phyloP scores from a whole-genome alignment of 2,329 filamentous ascomycete species.

The Venturia nashicola region DNA sequence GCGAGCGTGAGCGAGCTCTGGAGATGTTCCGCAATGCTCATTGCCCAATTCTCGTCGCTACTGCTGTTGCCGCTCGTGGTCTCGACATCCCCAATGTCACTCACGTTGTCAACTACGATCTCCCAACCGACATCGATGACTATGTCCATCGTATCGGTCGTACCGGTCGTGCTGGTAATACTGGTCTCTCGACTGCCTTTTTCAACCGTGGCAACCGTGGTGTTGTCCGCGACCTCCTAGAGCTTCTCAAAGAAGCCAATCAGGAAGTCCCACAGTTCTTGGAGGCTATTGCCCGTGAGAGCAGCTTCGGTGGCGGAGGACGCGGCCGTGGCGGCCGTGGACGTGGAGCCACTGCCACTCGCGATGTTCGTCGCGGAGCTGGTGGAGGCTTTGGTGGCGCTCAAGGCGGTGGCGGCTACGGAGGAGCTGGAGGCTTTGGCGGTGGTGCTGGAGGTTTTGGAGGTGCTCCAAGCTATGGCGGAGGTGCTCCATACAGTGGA shows the following conservation, averaged over 20 bases:
- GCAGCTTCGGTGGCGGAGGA: constrained; percentile 57
- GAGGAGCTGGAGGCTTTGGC: constrained; percentile 24
- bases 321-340: constrained; percentile 58
- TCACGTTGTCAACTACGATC: constrained; percentile 97
- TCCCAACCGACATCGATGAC: constrained; percentile 97
- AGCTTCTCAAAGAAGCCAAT: constrained; percentile 98
- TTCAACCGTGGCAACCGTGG: constrained; percentile 99
- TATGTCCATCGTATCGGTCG: constrained; percentile 99
- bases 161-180: constrained; percentile 99
- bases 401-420: constrained; percentile 23
- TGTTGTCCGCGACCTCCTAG: constrained; percentile 89
- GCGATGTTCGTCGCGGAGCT: constrained; percentile 67
- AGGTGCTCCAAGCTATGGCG: constrained; percentile 30
- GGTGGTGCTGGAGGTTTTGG: constrained; percentile 31
- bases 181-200: constrained; percentile 94
- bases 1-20: constrained; percentile 93
- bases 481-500: constrained; percentile 46
- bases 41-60: constrained; percentile 93
- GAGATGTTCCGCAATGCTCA: constrained; percentile 95
- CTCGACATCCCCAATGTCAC: constrained; percentile 93
- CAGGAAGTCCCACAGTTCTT: constrained; percentile 91
- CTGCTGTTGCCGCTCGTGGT: constrained; percentile 80
- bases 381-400: constrained; percentile 41
- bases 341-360: constrained; percentile 57
- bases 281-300: constrained; percentile 93